Evolutionary conservation across 257 asterid genomes (phyloP), one percentile per base, ranked within the genome.

Genomic region (Nicotiana knightiana): DNA sequence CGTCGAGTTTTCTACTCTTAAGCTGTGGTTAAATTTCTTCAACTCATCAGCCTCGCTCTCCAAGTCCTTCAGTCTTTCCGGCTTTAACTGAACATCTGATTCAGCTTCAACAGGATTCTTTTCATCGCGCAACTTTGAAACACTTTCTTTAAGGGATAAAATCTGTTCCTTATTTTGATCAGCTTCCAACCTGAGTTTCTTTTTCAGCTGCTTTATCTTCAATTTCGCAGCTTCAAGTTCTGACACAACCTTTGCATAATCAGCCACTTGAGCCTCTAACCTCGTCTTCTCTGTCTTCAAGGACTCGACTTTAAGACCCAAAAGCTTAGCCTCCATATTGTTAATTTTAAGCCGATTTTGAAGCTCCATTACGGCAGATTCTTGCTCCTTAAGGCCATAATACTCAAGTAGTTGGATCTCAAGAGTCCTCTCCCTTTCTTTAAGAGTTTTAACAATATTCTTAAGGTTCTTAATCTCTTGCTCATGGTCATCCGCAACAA

Each of bases 351-450:
- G 80, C 37, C 91, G 91, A 86, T 90, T 92, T 76, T 90, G 94
- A 81, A 96, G 94, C 90, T 96, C 99, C 89, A 62, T 84, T 6
- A 91, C 87, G 8, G 89, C 93, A 48, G 79, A 88, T 87, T 93
- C 94, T 85, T 94, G 98, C 91, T 93, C 99, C 85, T 91, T 88
- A 70, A 90, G 93, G 54, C 98, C 98, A 80, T 94, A 93, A 82
- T 89, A 94, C 91, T 93, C 97, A 24, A 96, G 92, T 87, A 96
- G 68, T 79, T 91, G 94, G 66, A 59, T 86, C 86, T 96, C 98
- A 37, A 90, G 89, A 54, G 71, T 73, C 83, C 85, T 87, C 91
- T 93, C 97, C 83, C 95, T 89, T 84, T 94, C 97, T 83, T 85
- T 89, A 35, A 92, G 95, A 81, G 82, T 76, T 83, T 85, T 76